Conservation (phyloP, 2,329 filamentous ascomycete species). For the Madurella fahalii region DNA sequence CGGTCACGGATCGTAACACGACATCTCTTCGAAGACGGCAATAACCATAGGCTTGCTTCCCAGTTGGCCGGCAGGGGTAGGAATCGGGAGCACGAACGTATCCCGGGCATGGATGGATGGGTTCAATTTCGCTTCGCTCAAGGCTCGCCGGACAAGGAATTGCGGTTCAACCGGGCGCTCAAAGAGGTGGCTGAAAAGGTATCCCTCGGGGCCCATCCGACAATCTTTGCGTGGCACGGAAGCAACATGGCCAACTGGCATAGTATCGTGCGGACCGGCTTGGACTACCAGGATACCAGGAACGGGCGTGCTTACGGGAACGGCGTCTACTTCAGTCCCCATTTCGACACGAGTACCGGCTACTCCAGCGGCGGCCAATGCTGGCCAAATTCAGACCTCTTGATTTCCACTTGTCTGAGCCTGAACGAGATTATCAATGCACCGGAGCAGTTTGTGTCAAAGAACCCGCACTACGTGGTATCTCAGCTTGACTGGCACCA, state of each 20-base stretch:
- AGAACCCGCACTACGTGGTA: conserved; percentile 65
- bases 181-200: conserved; percentile 36
- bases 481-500: conserved; percentile 80
- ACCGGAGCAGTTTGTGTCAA: conserved; percentile 55
- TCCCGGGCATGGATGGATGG: conserved; percentile 62
- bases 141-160: conserved; percentile 82
- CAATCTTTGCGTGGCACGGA: conserved; percentile 84
- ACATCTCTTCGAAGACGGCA: neutral
- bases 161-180: conserved; percentile 65
- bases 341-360: conserved; percentile 51
- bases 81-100: conserved; percentile 43
- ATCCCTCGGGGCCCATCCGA: conserved; percentile 50
- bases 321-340: conserved; percentile 73
- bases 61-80: conserved; percentile 19
- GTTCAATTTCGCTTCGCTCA: conserved; percentile 85
- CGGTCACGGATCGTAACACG: neutral
- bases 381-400: conserved; percentile 63
- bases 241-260: conserved; percentile 79
- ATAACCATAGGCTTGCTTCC: neutral
- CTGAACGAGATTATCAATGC: conserved; percentile 83
- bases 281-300: conserved; percentile 61
- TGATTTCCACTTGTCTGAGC: conserved; percentile 58
- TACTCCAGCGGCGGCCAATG: conserved; percentile 38
- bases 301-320: conserved; percentile 72
- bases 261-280: conserved; percentile 76